phyloP scores from a whole-genome alignment of 805 yeast genomes.

The Lachancea cidri region DNA sequence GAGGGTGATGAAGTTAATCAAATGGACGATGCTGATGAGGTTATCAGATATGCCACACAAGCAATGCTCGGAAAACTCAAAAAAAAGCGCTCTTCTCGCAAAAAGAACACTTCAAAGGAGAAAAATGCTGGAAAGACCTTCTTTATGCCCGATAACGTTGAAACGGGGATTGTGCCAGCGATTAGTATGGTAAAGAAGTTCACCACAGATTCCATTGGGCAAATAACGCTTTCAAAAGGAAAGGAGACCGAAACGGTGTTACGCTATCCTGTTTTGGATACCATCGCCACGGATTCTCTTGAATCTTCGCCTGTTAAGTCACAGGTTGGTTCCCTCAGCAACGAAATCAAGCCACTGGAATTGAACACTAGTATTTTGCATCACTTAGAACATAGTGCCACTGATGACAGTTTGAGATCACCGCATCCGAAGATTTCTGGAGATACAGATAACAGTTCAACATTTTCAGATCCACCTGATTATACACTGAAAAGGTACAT shows the following conservation, averaged over 20 bases:
- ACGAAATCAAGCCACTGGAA: background rate
- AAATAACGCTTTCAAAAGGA: background rate
- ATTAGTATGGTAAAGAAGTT: conserved; percentile 40
- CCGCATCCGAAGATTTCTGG: background rate
- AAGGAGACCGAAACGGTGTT: conserved; percentile 1
- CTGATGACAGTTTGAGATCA: background rate
- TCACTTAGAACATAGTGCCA: background rate
- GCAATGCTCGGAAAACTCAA: conserved; percentile 44
- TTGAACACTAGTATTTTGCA: conserved; percentile 2
- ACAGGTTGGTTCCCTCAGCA: conserved; percentile 1
- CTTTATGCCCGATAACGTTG: conserved; percentile 70
- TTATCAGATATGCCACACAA: conserved; percentile 61
- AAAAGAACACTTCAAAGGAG: conserved; percentile 14
- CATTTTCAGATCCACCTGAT: conserved; percentile 3
- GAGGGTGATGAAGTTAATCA: conserved; percentile 54
- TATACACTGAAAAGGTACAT: conserved; percentile 1
- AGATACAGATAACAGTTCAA: conserved; percentile 2
- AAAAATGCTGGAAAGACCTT: conserved; percentile 41
- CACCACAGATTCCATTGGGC: conserved; percentile 5
- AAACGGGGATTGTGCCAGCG: conserved; percentile 56
- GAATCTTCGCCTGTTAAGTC: conserved; percentile 12
- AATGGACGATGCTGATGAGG: conserved; percentile 60
- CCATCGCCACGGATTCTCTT: conserved; percentile 9
- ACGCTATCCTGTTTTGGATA: conserved; percentile 8
- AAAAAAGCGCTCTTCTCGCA: conserved; percentile 15